Conservation (phyloP, 345 rosid species). For the Dipteronia sinensis region DNA sequence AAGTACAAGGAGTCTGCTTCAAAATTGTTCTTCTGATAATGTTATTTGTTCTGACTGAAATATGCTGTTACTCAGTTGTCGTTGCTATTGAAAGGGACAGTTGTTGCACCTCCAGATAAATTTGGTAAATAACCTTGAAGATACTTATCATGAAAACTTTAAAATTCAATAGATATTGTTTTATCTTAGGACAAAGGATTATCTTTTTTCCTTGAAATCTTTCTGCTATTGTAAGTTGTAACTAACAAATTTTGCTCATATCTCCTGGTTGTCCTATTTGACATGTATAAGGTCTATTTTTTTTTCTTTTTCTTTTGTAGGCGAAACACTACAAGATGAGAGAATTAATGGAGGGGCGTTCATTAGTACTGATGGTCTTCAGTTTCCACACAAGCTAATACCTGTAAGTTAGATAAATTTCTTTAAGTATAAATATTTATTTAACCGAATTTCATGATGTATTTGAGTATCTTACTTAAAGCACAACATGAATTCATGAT, state of each 20-base stretch:
- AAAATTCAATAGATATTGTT: neutral
- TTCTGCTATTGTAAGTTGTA: neutral
- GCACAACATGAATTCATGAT: neutral
- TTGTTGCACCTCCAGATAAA: slow-evolving; percentile 97
- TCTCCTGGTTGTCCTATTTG: neutral
- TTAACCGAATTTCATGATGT: slow-evolving; percentile 14
- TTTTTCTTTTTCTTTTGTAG: slow-evolving; percentile 41
- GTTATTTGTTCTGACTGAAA: slow-evolving; percentile 31
- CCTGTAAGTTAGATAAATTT: slow-evolving; percentile 55
- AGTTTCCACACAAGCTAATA: slow-evolving; percentile 81
- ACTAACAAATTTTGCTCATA: neutral
- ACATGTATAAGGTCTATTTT: neutral
- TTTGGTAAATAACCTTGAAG: slow-evolving; percentile 59
- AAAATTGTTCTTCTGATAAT: slow-evolving; percentile 10
- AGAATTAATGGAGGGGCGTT: slow-evolving; percentile 81
- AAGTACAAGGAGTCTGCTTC: neutral
- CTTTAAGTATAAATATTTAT: slow-evolving; percentile 5
- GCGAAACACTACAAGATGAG: slow-evolving; percentile 89
- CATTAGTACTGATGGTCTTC: slow-evolving; percentile 80
- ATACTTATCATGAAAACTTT: neutral
- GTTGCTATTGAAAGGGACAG: slow-evolving; percentile 86
- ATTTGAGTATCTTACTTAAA: slow-evolving; percentile 14
- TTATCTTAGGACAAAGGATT: neutral
- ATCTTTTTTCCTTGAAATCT: neutral
- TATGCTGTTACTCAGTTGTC: slow-evolving; percentile 59